Conservation (phyloP, 1,284 basidiomycete genomes). For the Anthracocystis setariae region DNA sequence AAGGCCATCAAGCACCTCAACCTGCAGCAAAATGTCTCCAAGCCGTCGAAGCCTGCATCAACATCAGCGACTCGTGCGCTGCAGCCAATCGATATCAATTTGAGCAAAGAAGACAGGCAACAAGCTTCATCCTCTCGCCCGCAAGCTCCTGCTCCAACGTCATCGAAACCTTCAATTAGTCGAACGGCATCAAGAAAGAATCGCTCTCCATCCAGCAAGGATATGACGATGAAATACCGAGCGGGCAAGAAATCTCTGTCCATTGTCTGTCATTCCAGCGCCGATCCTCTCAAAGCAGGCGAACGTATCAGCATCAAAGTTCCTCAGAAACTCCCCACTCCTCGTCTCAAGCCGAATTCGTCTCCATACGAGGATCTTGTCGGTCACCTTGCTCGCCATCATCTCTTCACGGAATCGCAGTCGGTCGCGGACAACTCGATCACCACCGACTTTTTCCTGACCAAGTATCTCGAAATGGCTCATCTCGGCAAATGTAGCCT, state of each 20-base stretch:
- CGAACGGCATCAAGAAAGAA: conserved; percentile 4
- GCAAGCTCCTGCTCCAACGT: neutral
- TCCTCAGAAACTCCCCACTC: conserved; percentile 38
- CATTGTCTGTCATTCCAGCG: conserved; percentile 3
- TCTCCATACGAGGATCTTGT: conserved; percentile 44
- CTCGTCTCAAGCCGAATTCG: conserved; percentile 25
- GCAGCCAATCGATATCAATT: conserved; percentile 22
- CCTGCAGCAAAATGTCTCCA: neutral
- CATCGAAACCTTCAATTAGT: conserved; percentile 12
- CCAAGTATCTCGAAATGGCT: conserved; percentile 26
- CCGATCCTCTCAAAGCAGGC: conserved; percentile 1
- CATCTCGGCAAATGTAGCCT: conserved; percentile 30
- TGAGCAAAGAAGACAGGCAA: conserved; percentile 15
- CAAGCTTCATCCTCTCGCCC: conserved; percentile 2
- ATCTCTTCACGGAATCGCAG: conserved; percentile 28
- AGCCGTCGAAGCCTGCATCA: neutral
- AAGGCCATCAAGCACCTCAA: conserved; percentile 16
- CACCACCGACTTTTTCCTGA: conserved; percentile 34
- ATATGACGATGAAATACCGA: conserved; percentile 1
- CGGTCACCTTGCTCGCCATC: conserved; percentile 37
- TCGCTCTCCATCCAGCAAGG: conserved; percentile 21
- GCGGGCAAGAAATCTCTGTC: conserved; percentile 12
- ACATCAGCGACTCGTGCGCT: conserved; percentile 14
- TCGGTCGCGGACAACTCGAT: conserved; percentile 19
- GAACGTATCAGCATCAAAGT: conserved; percentile 36